These are phyloP conservation scores for Lactarius evosmus DNA, from an alignment of 768 basidiomycete species.

Conservation along the genomic window DNA sequence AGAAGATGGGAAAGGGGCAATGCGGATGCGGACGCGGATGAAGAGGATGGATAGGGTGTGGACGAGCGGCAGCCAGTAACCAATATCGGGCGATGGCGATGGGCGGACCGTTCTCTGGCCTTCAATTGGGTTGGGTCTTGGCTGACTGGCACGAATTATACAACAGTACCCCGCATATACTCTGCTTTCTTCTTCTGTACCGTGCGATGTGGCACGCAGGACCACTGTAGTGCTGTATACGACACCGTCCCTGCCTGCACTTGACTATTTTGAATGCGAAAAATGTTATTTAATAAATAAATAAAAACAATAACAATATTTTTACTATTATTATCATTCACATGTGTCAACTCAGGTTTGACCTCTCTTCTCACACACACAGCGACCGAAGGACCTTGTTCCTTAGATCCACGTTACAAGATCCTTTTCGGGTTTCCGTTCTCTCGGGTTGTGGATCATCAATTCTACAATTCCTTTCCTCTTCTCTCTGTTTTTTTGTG, in stretches of 20 bases:
- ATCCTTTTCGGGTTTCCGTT: constrained; percentile 14
- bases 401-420: constrained; percentile 21
- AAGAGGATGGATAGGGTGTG: constrained; percentile 36
- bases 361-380: neutral
- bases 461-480: neutral
- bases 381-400: constrained; percentile 1
- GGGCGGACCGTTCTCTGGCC: constrained; percentile 16
- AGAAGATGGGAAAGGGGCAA: constrained; percentile 24
- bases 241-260: neutral
- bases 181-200: neutral
- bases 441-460: constrained; percentile 22
- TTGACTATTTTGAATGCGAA: no score
- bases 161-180: neutral
- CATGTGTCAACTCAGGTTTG: constrained; percentile 4
- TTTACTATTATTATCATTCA: constrained; percentile 11
- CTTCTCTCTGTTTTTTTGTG: neutral
- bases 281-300: no score
- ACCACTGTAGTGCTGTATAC: neutral
- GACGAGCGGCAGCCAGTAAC: constrained; percentile 28
- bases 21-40: constrained; percentile 30
- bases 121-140: neutral
- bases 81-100: constrained; percentile 33
- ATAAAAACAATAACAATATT: neutral
- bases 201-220: no score
- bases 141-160: no score